A percentile compares a stretch with the other conserved stretches of the same genome.
phyloP scores from a whole-genome alignment of 495 filamentous ascomycete genomes.

The Neurospora discreta region DNA sequence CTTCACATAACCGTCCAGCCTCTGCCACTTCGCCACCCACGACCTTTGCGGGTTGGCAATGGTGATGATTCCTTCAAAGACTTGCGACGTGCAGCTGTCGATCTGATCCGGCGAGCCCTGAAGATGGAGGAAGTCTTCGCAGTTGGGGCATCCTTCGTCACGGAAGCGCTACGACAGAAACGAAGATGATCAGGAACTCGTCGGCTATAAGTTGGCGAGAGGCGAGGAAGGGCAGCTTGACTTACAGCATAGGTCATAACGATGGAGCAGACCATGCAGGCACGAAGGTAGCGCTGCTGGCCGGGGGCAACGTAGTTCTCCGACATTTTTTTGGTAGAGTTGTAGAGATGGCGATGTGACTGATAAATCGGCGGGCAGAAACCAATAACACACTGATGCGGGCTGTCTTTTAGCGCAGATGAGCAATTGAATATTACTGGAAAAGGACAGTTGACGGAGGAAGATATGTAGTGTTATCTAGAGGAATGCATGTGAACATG shows the following conservation, averaged over 20 bases:
- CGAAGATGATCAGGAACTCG: not conserved
- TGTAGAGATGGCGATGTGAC: not conserved
- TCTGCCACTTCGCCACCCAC: conserved; percentile 92
- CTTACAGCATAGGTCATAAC: conserved; percentile 67
- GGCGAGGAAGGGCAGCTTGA: conserved; percentile 2
- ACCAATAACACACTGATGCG: not conserved
- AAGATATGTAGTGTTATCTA: not conserved
- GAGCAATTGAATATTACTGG: not conserved
- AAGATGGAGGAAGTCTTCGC: conserved; percentile 80
- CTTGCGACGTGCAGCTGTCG: conserved; percentile 85
- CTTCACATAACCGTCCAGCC: conserved; percentile 73
- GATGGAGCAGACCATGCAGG: conserved; percentile 96
- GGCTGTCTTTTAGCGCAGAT: not conserved
- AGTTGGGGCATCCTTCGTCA: conserved; percentile 87
- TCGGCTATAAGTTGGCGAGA: conserved; percentile 5
- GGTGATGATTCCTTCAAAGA: conserved; percentile 82
- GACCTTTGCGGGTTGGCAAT: conserved; percentile 64
- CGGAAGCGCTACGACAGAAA: conserved; percentile 52
- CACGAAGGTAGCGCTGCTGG: conserved; percentile 74
- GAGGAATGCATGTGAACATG: not conserved
- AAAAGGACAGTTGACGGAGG: not conserved
- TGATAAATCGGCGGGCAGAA: not conserved
- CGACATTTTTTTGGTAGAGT: conserved; percentile 21
- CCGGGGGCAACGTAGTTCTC: conserved; percentile 51
- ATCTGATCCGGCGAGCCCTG: conserved; percentile 66